A percentile compares a stretch with the other conserved stretches of the same genome.
Evolutionary conservation across 108 stramenopile species (phyloP).

Genomic region (Ochromonas danica): DNA sequence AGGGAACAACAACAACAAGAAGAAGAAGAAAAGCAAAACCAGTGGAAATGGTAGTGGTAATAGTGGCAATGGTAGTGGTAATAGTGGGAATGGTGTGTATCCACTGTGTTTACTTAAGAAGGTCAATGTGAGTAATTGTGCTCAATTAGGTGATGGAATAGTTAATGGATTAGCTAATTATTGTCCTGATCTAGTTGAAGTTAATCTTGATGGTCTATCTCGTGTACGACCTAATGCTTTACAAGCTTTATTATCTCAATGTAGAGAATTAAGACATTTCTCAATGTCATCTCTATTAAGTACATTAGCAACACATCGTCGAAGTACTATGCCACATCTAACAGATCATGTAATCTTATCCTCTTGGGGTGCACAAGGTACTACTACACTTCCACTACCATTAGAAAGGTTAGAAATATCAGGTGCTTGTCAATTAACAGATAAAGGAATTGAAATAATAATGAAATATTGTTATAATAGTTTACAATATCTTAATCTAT

Average conservation of each 20-base stretch:
- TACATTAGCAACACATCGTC: conserved; percentile 11
- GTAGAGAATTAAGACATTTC: background rate
- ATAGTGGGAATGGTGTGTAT: background rate
- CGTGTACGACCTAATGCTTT: background rate
- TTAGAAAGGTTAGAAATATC: background rate
- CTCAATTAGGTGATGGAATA: background rate
- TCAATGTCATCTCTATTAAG: conserved; percentile 2
- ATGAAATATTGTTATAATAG: background rate
- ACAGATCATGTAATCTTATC: background rate
- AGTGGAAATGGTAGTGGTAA: background rate
- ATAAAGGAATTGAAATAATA: background rate
- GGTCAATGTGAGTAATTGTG: conserved; percentile 5
- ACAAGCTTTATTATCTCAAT: background rate
- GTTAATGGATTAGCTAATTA: background rate
- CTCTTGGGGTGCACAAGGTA: background rate
- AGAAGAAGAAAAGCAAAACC: too few species aligned
- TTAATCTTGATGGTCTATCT: background rate
- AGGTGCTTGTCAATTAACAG: conserved; percentile 18
- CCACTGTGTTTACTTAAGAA: background rate
- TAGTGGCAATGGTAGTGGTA: background rate
- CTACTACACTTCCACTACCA: too few species aligned
- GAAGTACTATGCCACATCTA: conserved; percentile 34
- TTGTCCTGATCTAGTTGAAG: background rate
- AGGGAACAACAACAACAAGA: background rate
- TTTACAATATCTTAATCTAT: background rate